These are phyloP conservation scores for Niebla homalea DNA, from an alignment of 495 filamentous ascomycete genomes.

Conservation along the genomic window DNA sequence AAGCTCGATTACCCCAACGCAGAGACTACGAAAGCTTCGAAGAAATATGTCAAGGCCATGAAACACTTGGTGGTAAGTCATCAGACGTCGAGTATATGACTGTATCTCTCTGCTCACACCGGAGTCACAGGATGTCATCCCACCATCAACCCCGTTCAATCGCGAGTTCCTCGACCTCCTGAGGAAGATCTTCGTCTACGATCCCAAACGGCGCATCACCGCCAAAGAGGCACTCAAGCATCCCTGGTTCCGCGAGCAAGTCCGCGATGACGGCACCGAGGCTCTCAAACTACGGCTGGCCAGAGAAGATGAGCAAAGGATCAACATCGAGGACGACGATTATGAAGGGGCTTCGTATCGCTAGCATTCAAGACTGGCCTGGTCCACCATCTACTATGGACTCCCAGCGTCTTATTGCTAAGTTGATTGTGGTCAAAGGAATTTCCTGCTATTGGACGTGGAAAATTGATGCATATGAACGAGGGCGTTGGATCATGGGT, in stretches of 20 bases:
- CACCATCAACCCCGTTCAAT: conserved; percentile 63
- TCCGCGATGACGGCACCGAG: conserved; percentile 88
- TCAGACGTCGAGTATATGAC: background rate
- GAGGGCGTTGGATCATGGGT: too few species aligned
- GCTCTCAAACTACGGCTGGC: conserved; percentile 60
- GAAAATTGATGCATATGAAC: too few species aligned
- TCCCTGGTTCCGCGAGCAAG: conserved; percentile 80
- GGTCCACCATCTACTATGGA: too few species aligned
- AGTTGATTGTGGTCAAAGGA: too few species aligned
- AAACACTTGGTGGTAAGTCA: conserved; percentile 65
- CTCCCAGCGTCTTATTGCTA: too few species aligned
- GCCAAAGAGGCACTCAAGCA: conserved; percentile 85
- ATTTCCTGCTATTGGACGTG: too few species aligned
- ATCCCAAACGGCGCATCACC: conserved; percentile 78
- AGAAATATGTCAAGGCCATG: conserved; percentile 92
- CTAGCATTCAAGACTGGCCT: too few species aligned
- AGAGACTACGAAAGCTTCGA: conserved; percentile 78
- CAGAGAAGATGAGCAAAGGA: conserved; percentile 24
- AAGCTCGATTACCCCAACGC: conserved; percentile 78
- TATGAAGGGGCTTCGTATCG: too few species aligned
- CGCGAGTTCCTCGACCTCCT: conserved; percentile 77
- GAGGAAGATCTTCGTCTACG: conserved; percentile 86
- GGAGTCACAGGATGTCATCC: conserved; percentile 70
- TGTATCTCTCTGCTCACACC: conserved; percentile 1
- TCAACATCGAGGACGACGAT: too few species aligned